phyloP scores from a whole-genome alignment of 352 stramenopile species.

The Thalassiosira livingstoniorum region DNA sequence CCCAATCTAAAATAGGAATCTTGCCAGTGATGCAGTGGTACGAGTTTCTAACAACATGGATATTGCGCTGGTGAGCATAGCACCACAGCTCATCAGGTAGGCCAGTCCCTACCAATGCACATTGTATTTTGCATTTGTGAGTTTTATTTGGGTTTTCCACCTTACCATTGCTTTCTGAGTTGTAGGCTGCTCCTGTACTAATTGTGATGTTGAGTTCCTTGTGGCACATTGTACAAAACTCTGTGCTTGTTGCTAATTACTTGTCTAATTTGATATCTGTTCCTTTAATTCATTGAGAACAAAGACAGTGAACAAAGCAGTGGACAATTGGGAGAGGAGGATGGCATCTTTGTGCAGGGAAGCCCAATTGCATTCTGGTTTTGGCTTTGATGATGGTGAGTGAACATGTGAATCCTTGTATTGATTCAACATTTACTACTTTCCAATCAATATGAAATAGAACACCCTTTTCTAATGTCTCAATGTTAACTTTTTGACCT shows the following conservation, averaged over 20 bases:
- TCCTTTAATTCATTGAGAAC: conserved; percentile 2
- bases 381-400: conserved; percentile 38
- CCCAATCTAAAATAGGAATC: no score
- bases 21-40: no score
- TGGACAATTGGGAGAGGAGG: conserved; percentile 28
- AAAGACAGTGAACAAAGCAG: conserved; percentile 32
- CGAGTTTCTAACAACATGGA: no score
- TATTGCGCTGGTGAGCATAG: conserved; percentile 8
- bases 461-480: no score
- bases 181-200: conserved; percentile 31
- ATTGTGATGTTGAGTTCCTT: conserved; percentile 23
- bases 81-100: conserved; percentile 27
- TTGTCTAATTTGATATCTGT: conserved; percentile 18
- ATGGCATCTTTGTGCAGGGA: conserved; percentile 23
- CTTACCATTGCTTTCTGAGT: conserved; percentile 32
- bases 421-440: conserved; percentile 16
- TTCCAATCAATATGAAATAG: conserved; percentile 8
- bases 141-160: conserved; percentile 30
- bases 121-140: conserved; percentile 23
- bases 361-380: conserved; percentile 27
- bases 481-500: no score
- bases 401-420: conserved; percentile 27
- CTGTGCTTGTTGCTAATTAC: conserved; percentile 11
- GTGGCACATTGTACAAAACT: conserved; percentile 43
- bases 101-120: conserved; percentile 16